Conservation (phyloP, 2,329 filamentous ascomycete species). For the Colletotrichum chrysophilum region DNA sequence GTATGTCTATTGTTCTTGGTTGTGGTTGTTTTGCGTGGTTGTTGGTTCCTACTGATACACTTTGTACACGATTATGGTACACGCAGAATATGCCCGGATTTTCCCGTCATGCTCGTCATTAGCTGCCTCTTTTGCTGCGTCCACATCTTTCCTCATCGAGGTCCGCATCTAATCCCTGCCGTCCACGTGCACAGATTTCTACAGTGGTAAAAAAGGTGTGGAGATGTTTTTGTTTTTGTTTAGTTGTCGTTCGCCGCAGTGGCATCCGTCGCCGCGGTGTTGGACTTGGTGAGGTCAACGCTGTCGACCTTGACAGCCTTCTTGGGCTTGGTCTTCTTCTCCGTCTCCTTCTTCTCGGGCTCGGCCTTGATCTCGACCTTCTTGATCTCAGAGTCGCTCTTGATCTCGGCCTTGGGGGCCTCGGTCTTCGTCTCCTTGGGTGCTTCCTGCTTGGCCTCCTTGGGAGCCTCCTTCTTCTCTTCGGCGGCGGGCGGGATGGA, state of each 20-base stretch:
- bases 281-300: slow-evolving; percentile 21
- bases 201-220: not conserved
- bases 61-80: slow-evolving; percentile 22
- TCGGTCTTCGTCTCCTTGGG: not conserved
- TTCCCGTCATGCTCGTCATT: slow-evolving; percentile 19
- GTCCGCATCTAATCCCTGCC: not conserved
- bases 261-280: slow-evolving; percentile 33
- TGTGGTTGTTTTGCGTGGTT: not conserved
- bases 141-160: not conserved
- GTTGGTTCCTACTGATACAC: slow-evolving; percentile 13
- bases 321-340: slow-evolving; percentile 11
- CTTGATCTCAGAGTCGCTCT: slow-evolving; percentile 6
- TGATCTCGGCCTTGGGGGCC: not conserved
- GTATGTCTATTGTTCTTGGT: slow-evolving; percentile 11
- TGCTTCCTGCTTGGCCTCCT: slow-evolving; percentile 4
- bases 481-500: not conserved
- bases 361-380: slow-evolving; percentile 19
- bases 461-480: not conserved
- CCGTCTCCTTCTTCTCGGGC: slow-evolving; percentile 8
- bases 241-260: slow-evolving; percentile 33
- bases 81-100: slow-evolving; percentile 8
- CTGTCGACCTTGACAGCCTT: not conserved
- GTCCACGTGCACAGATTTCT: not conserved
- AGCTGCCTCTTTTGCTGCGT: not conserved
- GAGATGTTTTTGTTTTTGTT: not conserved